Conservation (phyloP, 352 stramenopile species). For the Phytophthora palmivora region DNA sequence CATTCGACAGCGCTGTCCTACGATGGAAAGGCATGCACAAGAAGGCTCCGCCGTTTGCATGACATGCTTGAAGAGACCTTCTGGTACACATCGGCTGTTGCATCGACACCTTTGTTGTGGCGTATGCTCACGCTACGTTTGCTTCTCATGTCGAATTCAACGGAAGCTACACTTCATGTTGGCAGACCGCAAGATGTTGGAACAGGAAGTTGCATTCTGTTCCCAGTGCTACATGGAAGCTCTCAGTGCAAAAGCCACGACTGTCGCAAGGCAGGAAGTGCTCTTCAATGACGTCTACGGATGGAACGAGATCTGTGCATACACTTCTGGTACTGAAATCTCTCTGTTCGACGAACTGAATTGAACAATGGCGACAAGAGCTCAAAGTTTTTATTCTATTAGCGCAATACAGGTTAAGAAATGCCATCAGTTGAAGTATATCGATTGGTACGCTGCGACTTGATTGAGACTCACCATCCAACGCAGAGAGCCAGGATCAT, state of each 20-base stretch:
- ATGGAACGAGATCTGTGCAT: constrained; percentile 30
- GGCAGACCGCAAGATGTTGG: constrained; percentile 30
- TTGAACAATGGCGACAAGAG: too few species aligned
- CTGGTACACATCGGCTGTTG: constrained; percentile 16
- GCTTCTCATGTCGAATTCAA: constrained; percentile 29
- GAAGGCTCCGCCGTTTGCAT: constrained; percentile 20
- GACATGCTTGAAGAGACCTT: constrained; percentile 34
- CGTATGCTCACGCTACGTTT: constrained; percentile 30
- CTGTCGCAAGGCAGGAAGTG: constrained; percentile 26
- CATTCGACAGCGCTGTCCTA: constrained; percentile 28
- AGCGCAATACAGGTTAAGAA: neutral
- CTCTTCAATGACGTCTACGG: constrained; percentile 38
- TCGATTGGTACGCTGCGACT: too few species aligned
- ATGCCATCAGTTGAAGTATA: constrained; percentile 16
- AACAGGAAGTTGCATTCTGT: constrained; percentile 33
- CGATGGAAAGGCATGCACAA: constrained; percentile 15
- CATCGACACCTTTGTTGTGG: constrained; percentile 29
- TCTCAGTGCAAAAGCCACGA: constrained; percentile 20
- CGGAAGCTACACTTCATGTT: constrained; percentile 37
- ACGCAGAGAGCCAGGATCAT: too few species aligned
- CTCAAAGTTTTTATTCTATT: too few species aligned
- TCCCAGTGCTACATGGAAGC: constrained; percentile 25
- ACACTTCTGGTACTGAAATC: constrained; percentile 35
- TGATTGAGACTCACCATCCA: too few species aligned
- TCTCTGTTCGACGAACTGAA: constrained; percentile 37